Percentiles rank a stretch among this genome's conserved stretches.
phyloP scores from a whole-genome alignment of 2,329 filamentous ascomycete genomes.

The Gaeumannomyces sp. region DNA sequence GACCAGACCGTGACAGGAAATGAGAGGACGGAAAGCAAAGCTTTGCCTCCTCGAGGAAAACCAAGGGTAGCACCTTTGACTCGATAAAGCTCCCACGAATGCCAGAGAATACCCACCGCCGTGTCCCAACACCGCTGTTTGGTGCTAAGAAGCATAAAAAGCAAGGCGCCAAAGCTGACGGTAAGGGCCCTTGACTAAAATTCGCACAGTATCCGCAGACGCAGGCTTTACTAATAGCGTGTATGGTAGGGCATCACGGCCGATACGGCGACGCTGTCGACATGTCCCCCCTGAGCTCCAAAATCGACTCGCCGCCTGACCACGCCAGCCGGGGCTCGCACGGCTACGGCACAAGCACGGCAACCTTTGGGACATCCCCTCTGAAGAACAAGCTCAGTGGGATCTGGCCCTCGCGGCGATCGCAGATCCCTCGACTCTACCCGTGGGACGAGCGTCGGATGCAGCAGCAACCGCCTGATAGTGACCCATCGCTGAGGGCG shows the following conservation, averaged over 20 bases:
- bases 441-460: slow-evolving; percentile 20
- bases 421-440: slow-evolving; percentile 13
- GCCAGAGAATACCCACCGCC: slow-evolving; percentile 4
- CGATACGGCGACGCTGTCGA: not conserved
- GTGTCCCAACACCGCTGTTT: slow-evolving; percentile 8
- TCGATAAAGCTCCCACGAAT: slow-evolving; percentile 3
- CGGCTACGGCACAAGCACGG: slow-evolving; percentile 5
- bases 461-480: slow-evolving; percentile 4
- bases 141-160: not conserved
- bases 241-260: not conserved
- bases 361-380: slow-evolving; percentile 2
- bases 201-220: not conserved
- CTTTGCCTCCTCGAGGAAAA: slow-evolving; percentile 3
- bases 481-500: slow-evolving; percentile 16
- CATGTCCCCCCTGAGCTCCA: slow-evolving; percentile 7
- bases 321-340: not conserved
- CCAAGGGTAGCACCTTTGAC: not conserved
- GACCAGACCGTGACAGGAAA: slow-evolving; percentile 18
- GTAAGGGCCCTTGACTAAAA: not conserved
- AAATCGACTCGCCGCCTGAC: slow-evolving; percentile 3
- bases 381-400: slow-evolving; percentile 6
- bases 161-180: not conserved
- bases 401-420: slow-evolving; percentile 8
- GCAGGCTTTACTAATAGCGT: not conserved
- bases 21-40: slow-evolving; percentile 10